Percentiles rank a stretch among this genome's conserved stretches.
Evolutionary conservation across 1,284 basidiomycete genomes (phyloP).

Genomic region (Fomes fomentarius): DNA sequence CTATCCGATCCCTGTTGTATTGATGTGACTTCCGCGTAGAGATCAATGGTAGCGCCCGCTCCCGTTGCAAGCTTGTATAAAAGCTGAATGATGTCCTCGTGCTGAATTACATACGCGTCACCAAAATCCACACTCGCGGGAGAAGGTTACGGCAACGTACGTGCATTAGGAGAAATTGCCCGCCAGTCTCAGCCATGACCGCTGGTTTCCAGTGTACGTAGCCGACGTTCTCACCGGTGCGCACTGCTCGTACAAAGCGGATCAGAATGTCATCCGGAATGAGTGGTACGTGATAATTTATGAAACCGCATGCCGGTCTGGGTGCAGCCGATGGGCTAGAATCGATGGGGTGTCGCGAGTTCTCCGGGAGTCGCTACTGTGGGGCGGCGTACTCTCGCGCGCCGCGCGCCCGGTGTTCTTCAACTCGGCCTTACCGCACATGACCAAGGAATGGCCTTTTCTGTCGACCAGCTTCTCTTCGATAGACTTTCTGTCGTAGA

Average conservation of each 20-base stretch:
- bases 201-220: slow-evolving; percentile 53
- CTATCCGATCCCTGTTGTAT: slow-evolving; percentile 31
- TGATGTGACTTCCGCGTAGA: slow-evolving; percentile 39
- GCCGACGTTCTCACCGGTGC: slow-evolving; percentile 48
- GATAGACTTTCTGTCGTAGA: too few species aligned
- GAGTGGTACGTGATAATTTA: neutral
- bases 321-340: neutral
- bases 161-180: slow-evolving; percentile 48
- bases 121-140: neutral
- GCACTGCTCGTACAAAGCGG: slow-evolving; percentile 35
- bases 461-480: too few species aligned
- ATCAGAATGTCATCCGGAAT: neutral
- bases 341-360: too few species aligned
- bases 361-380: too few species aligned
- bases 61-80: slow-evolving; percentile 44
- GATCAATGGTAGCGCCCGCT: slow-evolving; percentile 45
- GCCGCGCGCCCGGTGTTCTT: too few species aligned
- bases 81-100: slow-evolving; percentile 48
- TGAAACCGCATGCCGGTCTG: neutral
- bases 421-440: too few species aligned
- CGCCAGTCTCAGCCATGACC: slow-evolving; percentile 56
- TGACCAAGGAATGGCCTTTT: too few species aligned
- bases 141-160: slow-evolving; percentile 21
- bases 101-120: slow-evolving; percentile 32
- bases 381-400: too few species aligned